These are phyloP conservation scores for Linum trigynum DNA, from an alignment of 345 rosid species.

Conservation along the genomic window DNA sequence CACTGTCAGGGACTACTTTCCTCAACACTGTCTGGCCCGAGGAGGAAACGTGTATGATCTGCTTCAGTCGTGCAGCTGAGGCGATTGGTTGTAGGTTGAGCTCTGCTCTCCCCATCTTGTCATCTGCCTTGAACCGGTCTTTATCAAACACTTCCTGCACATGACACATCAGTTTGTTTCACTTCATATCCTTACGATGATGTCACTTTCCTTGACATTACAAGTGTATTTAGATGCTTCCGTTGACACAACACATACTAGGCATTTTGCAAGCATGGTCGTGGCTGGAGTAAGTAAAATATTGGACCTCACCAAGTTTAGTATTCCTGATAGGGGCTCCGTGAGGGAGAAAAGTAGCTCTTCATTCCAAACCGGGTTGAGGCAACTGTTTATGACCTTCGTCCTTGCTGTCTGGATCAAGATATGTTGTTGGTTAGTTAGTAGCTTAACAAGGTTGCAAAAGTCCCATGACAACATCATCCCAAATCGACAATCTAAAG, in stretches of 20 bases:
- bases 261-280: too few species aligned
- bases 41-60: slow-evolving; percentile 45
- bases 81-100: slow-evolving; percentile 78
- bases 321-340: slow-evolving; percentile 51
- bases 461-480: background rate
- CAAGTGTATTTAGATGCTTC: too few species aligned
- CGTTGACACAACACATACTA: too few species aligned
- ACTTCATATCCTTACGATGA: background rate
- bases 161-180: background rate
- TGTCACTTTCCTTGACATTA: background rate
- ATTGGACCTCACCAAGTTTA: slow-evolving; percentile 40
- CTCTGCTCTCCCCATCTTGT: slow-evolving; percentile 88
- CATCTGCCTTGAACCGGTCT: slow-evolving; percentile 96
- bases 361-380: slow-evolving; percentile 96
- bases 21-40: slow-evolving; percentile 64
- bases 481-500: background rate
- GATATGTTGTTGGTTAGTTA: background rate
- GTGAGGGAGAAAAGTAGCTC: slow-evolving; percentile 62
- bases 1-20: slow-evolving; percentile 64
- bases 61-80: slow-evolving; percentile 78
- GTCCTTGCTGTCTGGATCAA: slow-evolving; percentile 69
- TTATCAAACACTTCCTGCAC: slow-evolving; percentile 92
- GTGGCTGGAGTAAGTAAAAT: too few species aligned
- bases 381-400: slow-evolving; percentile 81
- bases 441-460: background rate